Conservation (phyloP, 306 rosid species). For the Glycine tomentella region DNA sequence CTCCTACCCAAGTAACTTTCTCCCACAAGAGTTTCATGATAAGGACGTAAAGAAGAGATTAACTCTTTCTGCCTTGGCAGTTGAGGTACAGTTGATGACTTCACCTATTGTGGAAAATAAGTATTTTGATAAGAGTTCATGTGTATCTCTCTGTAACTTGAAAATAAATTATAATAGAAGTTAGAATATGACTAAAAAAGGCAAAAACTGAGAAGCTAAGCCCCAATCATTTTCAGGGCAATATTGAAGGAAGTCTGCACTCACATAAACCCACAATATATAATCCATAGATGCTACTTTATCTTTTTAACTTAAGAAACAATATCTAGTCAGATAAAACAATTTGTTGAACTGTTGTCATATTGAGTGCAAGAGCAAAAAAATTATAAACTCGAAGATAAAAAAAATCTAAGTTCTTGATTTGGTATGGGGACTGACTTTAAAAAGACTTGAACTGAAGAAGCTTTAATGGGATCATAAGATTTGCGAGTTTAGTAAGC, state of each 20-base stretch:
- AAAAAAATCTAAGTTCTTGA: too few relatives aligned
- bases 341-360: too few relatives aligned
- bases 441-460: too few relatives aligned
- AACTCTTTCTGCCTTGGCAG: slow-evolving; percentile 83
- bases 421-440: too few relatives aligned
- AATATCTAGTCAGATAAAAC: too few relatives aligned
- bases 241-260: slow-evolving; percentile 6
- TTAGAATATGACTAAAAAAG: slow-evolving; percentile 8
- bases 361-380: too few relatives aligned
- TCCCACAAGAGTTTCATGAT: slow-evolving; percentile 89
- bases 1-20: slow-evolving; percentile 94
- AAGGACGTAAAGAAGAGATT: slow-evolving; percentile 73
- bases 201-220: not conserved
- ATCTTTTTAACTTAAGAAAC: not conserved
- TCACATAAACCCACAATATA: not conserved
- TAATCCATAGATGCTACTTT: not conserved
- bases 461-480: too few relatives aligned
- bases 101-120: slow-evolving; percentile 64
- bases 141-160: slow-evolving; percentile 8
- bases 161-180: not conserved
- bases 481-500: too few relatives aligned
- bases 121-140: slow-evolving; percentile 44
- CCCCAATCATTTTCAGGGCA: slow-evolving; percentile 9
- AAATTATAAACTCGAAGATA: too few relatives aligned
- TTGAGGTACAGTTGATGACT: slow-evolving; percentile 80